Evolutionary conservation across 305 asterid genomes (phyloP), one percentile per base, ranked within the genome.

Genomic region (Coffea humblotiana): DNA sequence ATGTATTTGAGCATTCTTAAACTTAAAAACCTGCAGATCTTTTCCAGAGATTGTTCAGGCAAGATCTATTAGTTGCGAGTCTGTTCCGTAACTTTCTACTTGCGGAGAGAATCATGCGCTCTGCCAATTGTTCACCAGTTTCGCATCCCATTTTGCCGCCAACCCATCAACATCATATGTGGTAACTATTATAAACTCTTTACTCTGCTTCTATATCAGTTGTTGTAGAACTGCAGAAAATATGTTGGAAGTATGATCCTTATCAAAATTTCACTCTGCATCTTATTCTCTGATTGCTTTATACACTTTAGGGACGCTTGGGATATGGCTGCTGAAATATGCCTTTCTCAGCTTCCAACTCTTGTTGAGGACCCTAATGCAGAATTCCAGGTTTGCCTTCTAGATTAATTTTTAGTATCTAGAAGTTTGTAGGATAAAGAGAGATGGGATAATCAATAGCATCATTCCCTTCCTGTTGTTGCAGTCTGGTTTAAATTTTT

Each of bases 281-380:
- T 71, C 29, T 58, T 63, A 70, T 40, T 75, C 58, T 84, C 51
- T 71, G 61, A 15, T 71, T 52, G 66, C 71, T 77, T 76, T 77
- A 66, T 88, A 82, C 77, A 47, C 74, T 83, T 15, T 81, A 96
- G 99, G 99, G 98, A 94, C 91, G 99, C 99, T 72, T 96, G 99
- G 99, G 99, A 96, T 86, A 96, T 96, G 99, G 98, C 99, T 81
- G 97, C 99, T 81, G 99, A 96, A 88, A 94, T 96, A 79, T 96
- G 99, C 84, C 98, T 96, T 84, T 94, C 99, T 82, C 99, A 96
- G 92, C 98, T 96, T 77, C 99, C 98, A 80, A 79, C 89, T 77
- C 89, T 94, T 83, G 90, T 94, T 69, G 95, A 90, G 86, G 96
- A 96, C 84, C 98, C 99, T 74, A 91, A 90, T 91, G 94, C 95